These are phyloP conservation scores for Podospora australis DNA, from an alignment of 495 filamentous ascomycete genomes.

Conservation along the genomic window DNA sequence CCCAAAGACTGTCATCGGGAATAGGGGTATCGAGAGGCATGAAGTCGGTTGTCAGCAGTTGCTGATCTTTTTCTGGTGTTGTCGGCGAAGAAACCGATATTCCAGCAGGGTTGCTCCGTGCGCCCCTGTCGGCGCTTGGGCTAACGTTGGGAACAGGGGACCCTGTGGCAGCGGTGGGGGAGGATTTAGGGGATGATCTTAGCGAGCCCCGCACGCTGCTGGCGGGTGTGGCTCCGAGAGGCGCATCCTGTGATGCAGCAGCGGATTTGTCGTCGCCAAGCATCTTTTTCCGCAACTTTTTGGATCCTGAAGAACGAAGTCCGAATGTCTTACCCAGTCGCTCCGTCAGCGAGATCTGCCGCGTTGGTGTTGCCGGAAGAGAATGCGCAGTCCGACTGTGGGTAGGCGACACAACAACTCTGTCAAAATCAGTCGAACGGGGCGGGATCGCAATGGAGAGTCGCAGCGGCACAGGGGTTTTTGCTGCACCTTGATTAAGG, in stretches of 20 bases:
- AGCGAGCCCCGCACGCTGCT: slow-evolving; percentile 19
- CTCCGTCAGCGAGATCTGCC: slow-evolving; percentile 12
- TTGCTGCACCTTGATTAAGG: slow-evolving; percentile 1
- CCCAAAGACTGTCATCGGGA: slow-evolving; percentile 46
- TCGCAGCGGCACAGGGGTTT: too few species aligned
- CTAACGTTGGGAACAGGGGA: slow-evolving; percentile 9
- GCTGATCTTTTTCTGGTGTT: background rate
- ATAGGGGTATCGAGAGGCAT: slow-evolving; percentile 46
- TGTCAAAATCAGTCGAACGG: background rate
- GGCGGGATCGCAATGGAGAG: slow-evolving; percentile 10
- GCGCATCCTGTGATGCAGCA: slow-evolving; percentile 6
- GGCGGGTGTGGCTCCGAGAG: slow-evolving; percentile 8
- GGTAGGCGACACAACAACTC: slow-evolving; percentile 6
- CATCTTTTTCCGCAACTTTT: slow-evolving; percentile 31
- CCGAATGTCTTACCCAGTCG: slow-evolving; percentile 35
- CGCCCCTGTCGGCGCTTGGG: background rate
- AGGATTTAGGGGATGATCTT: slow-evolving; percentile 17
- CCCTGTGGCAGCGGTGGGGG: slow-evolving; percentile 24
- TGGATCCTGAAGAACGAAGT: slow-evolving; percentile 24
- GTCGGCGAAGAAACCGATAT: slow-evolving; percentile 12
- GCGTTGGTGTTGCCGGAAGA: slow-evolving; percentile 13
- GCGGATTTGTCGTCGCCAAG: slow-evolving; percentile 21
- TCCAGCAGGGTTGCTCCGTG: slow-evolving; percentile 16
- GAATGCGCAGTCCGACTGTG: slow-evolving; percentile 2
- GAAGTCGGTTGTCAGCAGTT: slow-evolving; percentile 15